Evolutionary conservation across 805 yeast genomes (phyloP).

Genomic region (Candida krabiensis): DNA sequence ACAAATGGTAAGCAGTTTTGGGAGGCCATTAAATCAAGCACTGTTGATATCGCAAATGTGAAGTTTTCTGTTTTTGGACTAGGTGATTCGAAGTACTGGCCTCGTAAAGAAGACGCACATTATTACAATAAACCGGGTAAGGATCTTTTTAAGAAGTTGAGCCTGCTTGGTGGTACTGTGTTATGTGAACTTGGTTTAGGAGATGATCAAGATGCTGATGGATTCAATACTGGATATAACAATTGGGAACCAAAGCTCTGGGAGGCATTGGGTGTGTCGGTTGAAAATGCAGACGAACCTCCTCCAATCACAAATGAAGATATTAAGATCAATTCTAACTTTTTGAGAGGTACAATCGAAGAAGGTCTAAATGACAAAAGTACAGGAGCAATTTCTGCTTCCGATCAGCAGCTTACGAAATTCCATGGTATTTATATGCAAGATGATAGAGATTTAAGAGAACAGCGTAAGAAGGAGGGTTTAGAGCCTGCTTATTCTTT

Average conservation of each 20-base stretch:
- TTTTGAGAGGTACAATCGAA: constrained; percentile 87
- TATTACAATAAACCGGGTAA: constrained; percentile 89
- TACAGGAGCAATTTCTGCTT: constrained; percentile 89
- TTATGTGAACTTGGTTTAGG: constrained; percentile 82
- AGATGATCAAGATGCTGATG: constrained; percentile 98
- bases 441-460: constrained; percentile 96
- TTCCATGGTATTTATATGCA: constrained; percentile 99
- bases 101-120: constrained; percentile 91
- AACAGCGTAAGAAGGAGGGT: constrained; percentile 88
- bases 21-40: constrained; percentile 69
- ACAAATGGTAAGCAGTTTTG: constrained; percentile 76
- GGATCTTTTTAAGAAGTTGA: constrained; percentile 67
- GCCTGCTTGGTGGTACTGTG: constrained; percentile 70
- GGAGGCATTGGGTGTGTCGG: constrained; percentile 88
- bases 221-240: constrained; percentile 86
- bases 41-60: constrained; percentile 60
- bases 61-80: constrained; percentile 69
- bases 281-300: constrained; percentile 87
- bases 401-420: constrained; percentile 91
- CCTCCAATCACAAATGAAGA: constrained; percentile 92
- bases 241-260: constrained; percentile 84
- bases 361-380: constrained; percentile 78
- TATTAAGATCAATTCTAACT: constrained; percentile 85
- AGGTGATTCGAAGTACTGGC: constrained; percentile 92
- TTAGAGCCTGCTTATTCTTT: constrained; percentile 95